Percentiles rank a stretch among this genome's conserved stretches.
These are phyloP conservation scores for Malus sylvestris DNA, from an alignment of 306 rosid genomes.

Conservation along the genomic window DNA sequence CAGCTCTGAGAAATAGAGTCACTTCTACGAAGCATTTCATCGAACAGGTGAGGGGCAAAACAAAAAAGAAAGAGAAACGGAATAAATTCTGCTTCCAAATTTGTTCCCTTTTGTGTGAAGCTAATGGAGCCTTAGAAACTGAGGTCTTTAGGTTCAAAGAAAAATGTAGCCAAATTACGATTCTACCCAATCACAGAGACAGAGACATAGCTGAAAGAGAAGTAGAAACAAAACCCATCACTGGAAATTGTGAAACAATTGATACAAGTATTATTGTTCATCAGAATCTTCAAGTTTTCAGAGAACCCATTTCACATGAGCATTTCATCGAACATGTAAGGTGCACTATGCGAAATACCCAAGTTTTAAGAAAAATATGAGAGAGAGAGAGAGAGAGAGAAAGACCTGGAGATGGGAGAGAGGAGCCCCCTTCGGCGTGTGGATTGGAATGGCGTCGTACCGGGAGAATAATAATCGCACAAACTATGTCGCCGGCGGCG, in stretches of 20 bases:
- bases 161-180: not conserved
- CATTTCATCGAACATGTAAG: not conserved
- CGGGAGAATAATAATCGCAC: not conserved
- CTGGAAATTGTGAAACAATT: not conserved
- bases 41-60: slow-evolving; percentile 4
- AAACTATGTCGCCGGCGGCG: not conserved
- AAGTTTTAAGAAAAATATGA: not conserved
- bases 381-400: not conserved
- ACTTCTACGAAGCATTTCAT: not conserved
- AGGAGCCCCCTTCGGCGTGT: not conserved
- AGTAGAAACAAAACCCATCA: not conserved
- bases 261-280: not conserved
- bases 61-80: not conserved
- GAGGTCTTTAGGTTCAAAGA: not conserved
- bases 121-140: not conserved
- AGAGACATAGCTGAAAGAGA: not conserved
- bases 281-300: not conserved
- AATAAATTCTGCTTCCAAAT: not conserved
- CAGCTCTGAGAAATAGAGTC: not conserved
- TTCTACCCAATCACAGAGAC: not conserved
- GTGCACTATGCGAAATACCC: not conserved
- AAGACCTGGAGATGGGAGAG: not conserved
- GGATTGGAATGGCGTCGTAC: not conserved
- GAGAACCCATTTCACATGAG: not conserved
- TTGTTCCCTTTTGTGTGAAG: not conserved